These are phyloP conservation scores for Tetrastigma voinierianum DNA, from an alignment of 164 flowering plant genomes.

Conservation along the genomic window DNA sequence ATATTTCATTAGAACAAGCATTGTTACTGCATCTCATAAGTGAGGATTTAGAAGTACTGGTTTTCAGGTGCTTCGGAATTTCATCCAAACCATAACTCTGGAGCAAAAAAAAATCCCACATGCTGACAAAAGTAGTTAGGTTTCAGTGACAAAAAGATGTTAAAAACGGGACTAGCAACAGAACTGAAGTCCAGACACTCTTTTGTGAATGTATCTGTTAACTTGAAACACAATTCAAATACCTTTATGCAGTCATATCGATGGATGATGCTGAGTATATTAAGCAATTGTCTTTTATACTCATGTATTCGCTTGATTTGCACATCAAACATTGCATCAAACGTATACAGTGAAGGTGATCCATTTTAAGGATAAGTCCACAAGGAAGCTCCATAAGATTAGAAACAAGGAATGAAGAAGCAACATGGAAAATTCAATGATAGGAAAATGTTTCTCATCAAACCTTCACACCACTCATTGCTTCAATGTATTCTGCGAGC, in stretches of 20 bases:
- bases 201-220: neutral
- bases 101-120: neutral
- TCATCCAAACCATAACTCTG: neutral
- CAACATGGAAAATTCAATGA: neutral
- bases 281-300: conserved; percentile 54
- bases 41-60: neutral
- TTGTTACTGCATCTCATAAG: neutral
- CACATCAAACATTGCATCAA: conserved; percentile 56
- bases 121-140: neutral
- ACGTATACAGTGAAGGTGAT: conserved; percentile 25
- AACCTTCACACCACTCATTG: conserved; percentile 54
- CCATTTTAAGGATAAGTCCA: neutral
- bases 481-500: conserved; percentile 57
- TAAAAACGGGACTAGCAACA: neutral
- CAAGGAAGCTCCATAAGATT: conserved; percentile 2
- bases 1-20: neutral
- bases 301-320: conserved; percentile 57
- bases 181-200: neutral
- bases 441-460: neutral
- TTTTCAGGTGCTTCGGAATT: neutral
- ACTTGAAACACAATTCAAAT: neutral
- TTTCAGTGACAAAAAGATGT: neutral
- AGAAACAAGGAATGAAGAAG: neutral
- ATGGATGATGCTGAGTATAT: conserved; percentile 45
- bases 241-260: conserved; percentile 56